Base-by-base conservation (phyloP, 169 alveolate genomes). In the Plasmodium gaboni region DNA sequence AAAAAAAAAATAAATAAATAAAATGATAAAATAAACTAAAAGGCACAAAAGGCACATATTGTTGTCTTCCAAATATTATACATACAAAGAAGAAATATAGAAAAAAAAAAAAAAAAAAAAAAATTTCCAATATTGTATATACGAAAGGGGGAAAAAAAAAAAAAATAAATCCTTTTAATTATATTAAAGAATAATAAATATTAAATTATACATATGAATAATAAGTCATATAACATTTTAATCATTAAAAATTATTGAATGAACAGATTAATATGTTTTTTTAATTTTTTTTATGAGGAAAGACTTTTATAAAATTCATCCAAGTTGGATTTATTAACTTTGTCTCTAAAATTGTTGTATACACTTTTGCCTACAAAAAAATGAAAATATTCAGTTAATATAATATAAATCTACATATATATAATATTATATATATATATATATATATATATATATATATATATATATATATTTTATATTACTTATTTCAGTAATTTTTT, bases 261-360 rank as follows among this genome's bases (percentile, higher is more conserved):
- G 46, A 15, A 73, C 71, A 74, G 38, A 28, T 4, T 28, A 74
- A 60, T 28, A 13, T 59, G 15, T 9, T 28, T 44, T 17, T 5
- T 48, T 74, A 63, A 42, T n/a, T 76, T 76, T 64, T 74, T 28
- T 15, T 2, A 51, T 74, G 13, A 61, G 28, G 19, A 32, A 42
- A 76, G 22, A 63, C 17, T 68, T 17, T 67, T 68, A 53, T 65
- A 86, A 57, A 70, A 44, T 48, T 86, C 76, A n/a, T 71, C 92
- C 32, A 86, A 86, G 60, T 32, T 13, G 5, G 50, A 22, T 70
- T 71, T 48, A 44, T 80, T 86, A 60, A 86, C 12, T 86, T 71
- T 70, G 74, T 86, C 70, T 50, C 72, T 86, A n/a, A 86, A 59
- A 42, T 86, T 15, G 74, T 69, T 70, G 72, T 70, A 86, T 55